Evolutionary conservation across 2,329 filamentous ascomycete genomes (phyloP), one percentile per base, ranked within the genome.

Genomic region (Colletotrichum cereale): DNA sequence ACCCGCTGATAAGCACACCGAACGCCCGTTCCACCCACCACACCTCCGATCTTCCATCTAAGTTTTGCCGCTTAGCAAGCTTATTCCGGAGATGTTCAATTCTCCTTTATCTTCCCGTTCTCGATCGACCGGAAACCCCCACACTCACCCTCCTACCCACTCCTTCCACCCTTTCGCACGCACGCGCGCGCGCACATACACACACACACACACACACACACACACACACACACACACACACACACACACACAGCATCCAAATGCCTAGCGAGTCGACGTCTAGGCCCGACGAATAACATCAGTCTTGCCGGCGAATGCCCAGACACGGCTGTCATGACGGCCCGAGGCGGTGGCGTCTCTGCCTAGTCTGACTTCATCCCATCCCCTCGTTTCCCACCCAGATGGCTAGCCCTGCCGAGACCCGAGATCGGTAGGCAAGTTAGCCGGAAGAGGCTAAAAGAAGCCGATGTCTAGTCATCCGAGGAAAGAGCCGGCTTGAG

Each of bases 61-160:
- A 55, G 44, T 69, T 48, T 47, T 29, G 44, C 55, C 47, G 29
- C 53, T 66, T 61, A 61, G 42, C 60, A 58, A 60, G 36, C 53
- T 55, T 48, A 55, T 24, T 66, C 62, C 68, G 68, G 68, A 71
- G 57, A 67, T 71, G 64, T 44, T 67, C 63, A 14, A 52, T 57
- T 58, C 26, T 55, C 38, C 42, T 44, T 12, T n/a, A 34, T 29
- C 21, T 47, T 36, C 42, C 29, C 47, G 38, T 21, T 40, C 26
- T 36, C 26, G 26, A 31, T 36, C 42, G 34, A 31, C n/a, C 31
- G n/a, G 52, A 34, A 42, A 42, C 16, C 42, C 16, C 11, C n/a
- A 52, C 42, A 34, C 60, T 26, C 40, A n/a, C 50, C 55, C 65
- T 26, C 40, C 47, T n/a, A n/a, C n/a, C n/a, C n/a, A n/a, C n/a